Conservation (phyloP, 2,329 filamentous ascomycete genomes). For the Botryotinia narcissicola region DNA sequence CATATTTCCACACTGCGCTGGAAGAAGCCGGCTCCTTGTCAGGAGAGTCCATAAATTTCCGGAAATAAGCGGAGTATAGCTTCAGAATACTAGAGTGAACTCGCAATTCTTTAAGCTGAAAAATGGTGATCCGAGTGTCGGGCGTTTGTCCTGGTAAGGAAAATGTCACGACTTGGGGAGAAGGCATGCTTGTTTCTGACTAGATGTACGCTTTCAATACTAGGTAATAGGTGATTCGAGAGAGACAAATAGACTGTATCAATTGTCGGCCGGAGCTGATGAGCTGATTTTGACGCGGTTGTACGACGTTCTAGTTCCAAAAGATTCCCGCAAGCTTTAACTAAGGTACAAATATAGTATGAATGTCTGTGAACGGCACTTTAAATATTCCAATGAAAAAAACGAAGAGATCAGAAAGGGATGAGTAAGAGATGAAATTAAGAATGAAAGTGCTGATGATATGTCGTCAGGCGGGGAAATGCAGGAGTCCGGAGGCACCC, state of each 20-base stretch:
- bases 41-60: slow-evolving; percentile 22
- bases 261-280: background rate
- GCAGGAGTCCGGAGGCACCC: too few species aligned
- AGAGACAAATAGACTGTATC: background rate
- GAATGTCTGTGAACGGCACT: background rate
- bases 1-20: background rate
- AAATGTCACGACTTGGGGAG: background rate
- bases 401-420: background rate
- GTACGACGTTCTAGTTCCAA: background rate
- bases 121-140: background rate
- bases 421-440: background rate
- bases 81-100: slow-evolving; percentile 22
- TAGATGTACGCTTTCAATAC: background rate
- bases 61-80: slow-evolving; percentile 22
- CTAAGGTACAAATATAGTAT: background rate
- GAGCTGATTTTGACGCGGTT: background rate
- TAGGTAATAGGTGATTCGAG: background rate
- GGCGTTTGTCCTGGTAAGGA: background rate
- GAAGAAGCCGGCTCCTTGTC: slow-evolving; percentile 11
- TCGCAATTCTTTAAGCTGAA: background rate
- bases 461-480: too few species aligned
- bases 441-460: too few species aligned
- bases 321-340: background rate
- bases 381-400: background rate
- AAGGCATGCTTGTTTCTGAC: background rate